These are phyloP conservation scores for Cicer chorassanicum DNA, from an alignment of 306 rosid genomes.

Conservation along the genomic window DNA sequence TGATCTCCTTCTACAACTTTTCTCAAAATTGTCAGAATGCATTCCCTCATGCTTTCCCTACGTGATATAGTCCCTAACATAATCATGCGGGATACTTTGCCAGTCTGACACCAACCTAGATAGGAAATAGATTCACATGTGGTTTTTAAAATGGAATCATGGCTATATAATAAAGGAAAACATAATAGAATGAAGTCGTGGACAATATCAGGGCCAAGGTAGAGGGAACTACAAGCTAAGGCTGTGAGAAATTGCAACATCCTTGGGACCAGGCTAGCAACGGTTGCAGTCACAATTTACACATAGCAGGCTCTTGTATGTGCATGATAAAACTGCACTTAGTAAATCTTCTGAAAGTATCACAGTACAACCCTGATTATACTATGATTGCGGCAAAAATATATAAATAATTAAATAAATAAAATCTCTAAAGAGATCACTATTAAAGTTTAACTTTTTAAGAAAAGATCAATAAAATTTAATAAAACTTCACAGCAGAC, in stretches of 20 bases:
- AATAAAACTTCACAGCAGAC: slow-evolving; percentile 9
- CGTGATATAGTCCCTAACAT: no score
- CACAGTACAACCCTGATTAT: slow-evolving; percentile 18
- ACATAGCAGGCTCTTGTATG: slow-evolving; percentile 30
- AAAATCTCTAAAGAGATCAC: slow-evolving; percentile 18
- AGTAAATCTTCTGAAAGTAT: slow-evolving; percentile 24
- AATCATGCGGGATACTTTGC: no score
- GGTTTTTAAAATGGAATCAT: neutral
- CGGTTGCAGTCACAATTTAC: slow-evolving; percentile 17
- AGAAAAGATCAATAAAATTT: neutral
- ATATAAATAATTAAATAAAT: slow-evolving; percentile 12
- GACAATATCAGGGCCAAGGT: slow-evolving; percentile 7
- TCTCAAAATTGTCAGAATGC: no score
- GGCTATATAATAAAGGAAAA: neutral
- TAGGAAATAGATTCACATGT: neutral
- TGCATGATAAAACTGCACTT: neutral
- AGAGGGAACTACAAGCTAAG: neutral
- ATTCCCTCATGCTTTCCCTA: no score
- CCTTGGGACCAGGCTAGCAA: slow-evolving; percentile 12
- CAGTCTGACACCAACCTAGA: neutral
- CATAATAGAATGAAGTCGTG: neutral
- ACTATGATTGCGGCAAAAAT: neutral
- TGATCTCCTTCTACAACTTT: no score
- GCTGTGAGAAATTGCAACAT: neutral
- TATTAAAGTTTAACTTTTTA: slow-evolving; percentile 2